Conservation (phyloP, 768 basidiomycete species). For the Candolleomyces aberdarensis region DNA sequence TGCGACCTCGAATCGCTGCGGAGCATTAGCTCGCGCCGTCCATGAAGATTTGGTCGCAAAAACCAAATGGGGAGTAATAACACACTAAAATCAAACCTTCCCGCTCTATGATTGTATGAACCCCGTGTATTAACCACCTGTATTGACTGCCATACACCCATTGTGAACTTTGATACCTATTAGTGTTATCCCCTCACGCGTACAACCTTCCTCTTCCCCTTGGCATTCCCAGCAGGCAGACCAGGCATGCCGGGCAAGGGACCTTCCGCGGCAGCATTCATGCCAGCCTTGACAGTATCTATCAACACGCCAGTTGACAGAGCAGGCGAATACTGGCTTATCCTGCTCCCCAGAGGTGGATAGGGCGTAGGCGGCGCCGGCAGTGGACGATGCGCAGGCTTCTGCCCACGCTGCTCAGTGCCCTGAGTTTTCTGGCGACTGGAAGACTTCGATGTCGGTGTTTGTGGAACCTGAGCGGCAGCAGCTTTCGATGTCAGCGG, state of each 20-base stretch:
- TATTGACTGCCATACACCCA: background rate
- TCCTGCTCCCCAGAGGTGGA: constrained; percentile 67
- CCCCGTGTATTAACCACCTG: background rate
- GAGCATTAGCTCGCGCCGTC: too few species aligned
- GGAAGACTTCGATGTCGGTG: constrained; percentile 9
- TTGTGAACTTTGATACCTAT: background rate
- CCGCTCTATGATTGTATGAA: background rate
- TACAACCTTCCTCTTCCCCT: constrained; percentile 80
- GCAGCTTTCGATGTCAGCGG: constrained; percentile 41
- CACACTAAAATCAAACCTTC: too few species aligned
- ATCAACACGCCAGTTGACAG: constrained; percentile 75
- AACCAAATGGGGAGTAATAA: too few species aligned
- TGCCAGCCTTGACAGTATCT: constrained; percentile 82
- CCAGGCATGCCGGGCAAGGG: constrained; percentile 24
- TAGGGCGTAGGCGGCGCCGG: constrained; percentile 77
- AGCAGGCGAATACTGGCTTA: constrained; percentile 80
- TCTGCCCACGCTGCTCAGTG: constrained; percentile 31
- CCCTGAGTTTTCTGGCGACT: background rate
- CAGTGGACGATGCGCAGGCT: constrained; percentile 31
- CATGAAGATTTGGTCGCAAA: too few species aligned
- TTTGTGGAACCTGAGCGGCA: constrained; percentile 13
- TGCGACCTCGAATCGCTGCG: too few species aligned
- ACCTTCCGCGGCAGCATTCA: constrained; percentile 43
- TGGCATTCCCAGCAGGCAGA: constrained; percentile 42
- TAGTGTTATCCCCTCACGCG: constrained; percentile 57